Evolutionary conservation across 1,284 basidiomycete genomes (phyloP).

Genomic region (Trametes pubescens): DNA sequence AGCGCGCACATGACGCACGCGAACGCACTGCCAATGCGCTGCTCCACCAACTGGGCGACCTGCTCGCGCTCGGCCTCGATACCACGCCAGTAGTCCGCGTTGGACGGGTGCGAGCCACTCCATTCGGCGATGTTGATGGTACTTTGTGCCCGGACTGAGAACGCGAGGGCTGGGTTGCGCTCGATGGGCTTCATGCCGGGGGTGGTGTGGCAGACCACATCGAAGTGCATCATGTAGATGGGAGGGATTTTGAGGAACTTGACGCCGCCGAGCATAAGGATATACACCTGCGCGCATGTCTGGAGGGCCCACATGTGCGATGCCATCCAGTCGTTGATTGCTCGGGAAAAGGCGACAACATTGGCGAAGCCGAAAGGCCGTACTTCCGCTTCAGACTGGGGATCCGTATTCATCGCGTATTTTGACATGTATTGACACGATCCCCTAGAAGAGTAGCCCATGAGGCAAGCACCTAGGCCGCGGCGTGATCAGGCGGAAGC

Average conservation of each 20-base stretch:
- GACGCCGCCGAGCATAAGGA: constrained; percentile 5
- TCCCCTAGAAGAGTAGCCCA: neutral
- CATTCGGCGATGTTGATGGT: constrained; percentile 4
- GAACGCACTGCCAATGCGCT: constrained; percentile 6
- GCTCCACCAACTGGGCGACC: neutral
- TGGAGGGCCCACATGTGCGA: constrained; percentile 9
- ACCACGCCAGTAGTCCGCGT: neutral
- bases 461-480: too few relatives aligned
- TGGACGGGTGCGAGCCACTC: neutral
- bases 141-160: neutral
- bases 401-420: neutral
- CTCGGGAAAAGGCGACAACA: neutral
- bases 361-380: constrained; percentile 3
- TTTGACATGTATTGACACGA: constrained; percentile 6
- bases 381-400: neutral
- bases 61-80: constrained; percentile 7
- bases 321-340: constrained; percentile 4
- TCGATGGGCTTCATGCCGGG: neutral
- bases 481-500: neutral
- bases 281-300: neutral
- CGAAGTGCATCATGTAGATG: neutral
- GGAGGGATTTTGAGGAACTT: neutral
- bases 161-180: constrained; percentile 7
- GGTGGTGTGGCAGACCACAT: neutral
- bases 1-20: neutral